Base-by-base conservation (phyloP, 176 grass and related monocot genomes). In the Aegilops umbellulata region DNA sequence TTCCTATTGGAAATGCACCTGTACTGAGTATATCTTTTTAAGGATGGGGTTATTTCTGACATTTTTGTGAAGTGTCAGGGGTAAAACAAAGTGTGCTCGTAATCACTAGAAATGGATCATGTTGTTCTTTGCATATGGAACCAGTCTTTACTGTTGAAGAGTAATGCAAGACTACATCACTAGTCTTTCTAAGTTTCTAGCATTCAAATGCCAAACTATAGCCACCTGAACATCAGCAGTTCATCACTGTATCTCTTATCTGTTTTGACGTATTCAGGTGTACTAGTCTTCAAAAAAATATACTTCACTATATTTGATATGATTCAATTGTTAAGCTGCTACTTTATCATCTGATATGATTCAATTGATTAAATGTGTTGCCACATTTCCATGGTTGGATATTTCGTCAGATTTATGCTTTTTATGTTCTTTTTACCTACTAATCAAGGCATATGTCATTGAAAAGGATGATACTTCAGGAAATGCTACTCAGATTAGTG, bases 201-300 rank as follows among this genome's bases (percentile, higher is more conserved):
- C 63, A 83, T 57, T 22, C 22, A 79, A 39, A 24, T 39, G 32
- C 22, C 30, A 61, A 74, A 27, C 53, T 78, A 60, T 31, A 76
- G 13, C 61, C 62, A 77, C 60, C 25, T 6, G 19, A 81, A 81
- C 20, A 25, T 63, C 9, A 65, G 35, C 64, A 22, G 4, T 51
- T 51, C 65, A 86, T 86, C 13, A 49, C 20, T 20, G 20, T 31
- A 77, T 78, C 5, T 78, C 27, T 77, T 63, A 2, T 29, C 10
- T 38, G 36, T 62, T 83, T 16, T 25, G 70, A 83, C 16, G 46
- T 62, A 78, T 32, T 39, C 25, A 62, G 86, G 73, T 69, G 47
- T 69, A 67, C 35, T 27, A 19, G 49, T 15, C 44, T 15, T 15
- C 3, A 57, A 57, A 57, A 57, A 55, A 2, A 19, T 7, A 8